These are phyloP conservation scores for Xylariaceae sp. DNA, from an alignment of 2,329 filamentous ascomycete genomes.

Conservation along the genomic window DNA sequence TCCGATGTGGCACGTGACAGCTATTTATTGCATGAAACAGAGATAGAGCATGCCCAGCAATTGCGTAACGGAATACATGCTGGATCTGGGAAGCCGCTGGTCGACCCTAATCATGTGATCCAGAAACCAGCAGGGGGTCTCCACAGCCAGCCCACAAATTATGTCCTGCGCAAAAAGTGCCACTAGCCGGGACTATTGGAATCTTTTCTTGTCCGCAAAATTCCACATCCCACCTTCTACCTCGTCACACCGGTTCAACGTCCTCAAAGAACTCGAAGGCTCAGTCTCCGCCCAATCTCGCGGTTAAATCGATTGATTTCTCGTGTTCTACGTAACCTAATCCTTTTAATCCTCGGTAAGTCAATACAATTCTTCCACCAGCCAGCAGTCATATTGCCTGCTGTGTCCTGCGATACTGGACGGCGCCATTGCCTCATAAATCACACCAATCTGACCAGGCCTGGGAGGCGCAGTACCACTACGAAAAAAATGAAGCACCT, in stretches of 20 bases:
- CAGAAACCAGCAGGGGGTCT: neutral
- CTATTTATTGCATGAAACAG: no score
- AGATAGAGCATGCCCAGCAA: no score
- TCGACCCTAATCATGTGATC: constrained; percentile 33
- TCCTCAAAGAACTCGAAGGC: constrained; percentile 76
- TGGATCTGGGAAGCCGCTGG: neutral
- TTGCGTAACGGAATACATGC: no score
- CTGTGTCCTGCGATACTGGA: constrained; percentile 3
- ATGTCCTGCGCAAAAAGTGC: constrained; percentile 22
- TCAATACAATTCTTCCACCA: constrained; percentile 18
- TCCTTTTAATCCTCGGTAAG: constrained; percentile 35
- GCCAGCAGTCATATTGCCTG: neutral
- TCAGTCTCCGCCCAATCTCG: constrained; percentile 96
- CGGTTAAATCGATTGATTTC: constrained; percentile 99
- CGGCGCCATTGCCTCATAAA: neutral
- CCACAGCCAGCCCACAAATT: constrained; percentile 21
- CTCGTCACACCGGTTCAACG: constrained; percentile 30
- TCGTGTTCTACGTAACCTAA: constrained; percentile 62
- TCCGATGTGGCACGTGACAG: no score
- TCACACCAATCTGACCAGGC: constrained; percentile 19
- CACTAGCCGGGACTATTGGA: constrained; percentile 13
- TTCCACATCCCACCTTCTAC: constrained; percentile 32
- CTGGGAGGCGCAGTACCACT: constrained; percentile 26
- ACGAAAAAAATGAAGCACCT: constrained; percentile 95
- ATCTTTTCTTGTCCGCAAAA: constrained; percentile 30